A percentile compares a stretch with the other conserved stretches of the same genome.
These are phyloP conservation scores for Sporothrix mexicana DNA, from an alignment of 2,329 filamentous ascomycete genomes.

Conservation along the genomic window DNA sequence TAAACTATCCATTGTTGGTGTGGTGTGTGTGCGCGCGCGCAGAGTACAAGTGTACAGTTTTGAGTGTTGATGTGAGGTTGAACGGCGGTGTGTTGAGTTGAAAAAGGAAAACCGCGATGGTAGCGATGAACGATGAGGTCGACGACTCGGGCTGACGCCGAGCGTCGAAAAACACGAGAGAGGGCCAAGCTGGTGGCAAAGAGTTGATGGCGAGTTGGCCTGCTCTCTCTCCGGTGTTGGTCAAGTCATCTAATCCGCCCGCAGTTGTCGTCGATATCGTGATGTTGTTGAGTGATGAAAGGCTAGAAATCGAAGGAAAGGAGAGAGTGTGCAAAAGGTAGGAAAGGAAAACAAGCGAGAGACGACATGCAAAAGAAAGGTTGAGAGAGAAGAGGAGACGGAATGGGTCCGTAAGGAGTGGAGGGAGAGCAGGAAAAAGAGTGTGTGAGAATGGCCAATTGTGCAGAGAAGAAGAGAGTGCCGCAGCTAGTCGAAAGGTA, in stretches of 20 bases:
- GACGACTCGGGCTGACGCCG: conserved; percentile 31
- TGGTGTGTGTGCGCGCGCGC: conserved; percentile 3
- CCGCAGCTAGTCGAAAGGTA: conserved; percentile 4
- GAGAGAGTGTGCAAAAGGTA: conserved; percentile 33
- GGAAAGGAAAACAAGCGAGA: conserved; percentile 37
- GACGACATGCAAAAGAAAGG: conserved; percentile 32
- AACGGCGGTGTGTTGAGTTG: too few relatives aligned
- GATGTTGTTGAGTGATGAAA: conserved; percentile 42
- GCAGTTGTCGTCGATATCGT: conserved; percentile 41
- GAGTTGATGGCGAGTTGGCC: conserved; percentile 42
- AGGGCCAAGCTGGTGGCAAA: conserved; percentile 19
- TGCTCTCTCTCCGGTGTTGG: conserved; percentile 44
- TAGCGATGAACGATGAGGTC: neutral
- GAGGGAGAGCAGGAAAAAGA: neutral
- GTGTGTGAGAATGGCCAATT: conserved; percentile 36
- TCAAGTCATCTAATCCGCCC: conserved; percentile 54
- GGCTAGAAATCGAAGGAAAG: conserved; percentile 37
- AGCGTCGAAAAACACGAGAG: conserved; percentile 26
- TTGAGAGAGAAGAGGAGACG: conserved; percentile 3
- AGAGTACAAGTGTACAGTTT: neutral
- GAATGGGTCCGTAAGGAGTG: neutral
- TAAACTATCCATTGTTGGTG: conserved; percentile 35
- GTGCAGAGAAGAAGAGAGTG: conserved; percentile 39
- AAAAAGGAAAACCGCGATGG: neutral
- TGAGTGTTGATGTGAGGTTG: neutral